Base-by-base conservation (phyloP, 1,284 basidiomycete species). In the Abortiporus biennis region DNA sequence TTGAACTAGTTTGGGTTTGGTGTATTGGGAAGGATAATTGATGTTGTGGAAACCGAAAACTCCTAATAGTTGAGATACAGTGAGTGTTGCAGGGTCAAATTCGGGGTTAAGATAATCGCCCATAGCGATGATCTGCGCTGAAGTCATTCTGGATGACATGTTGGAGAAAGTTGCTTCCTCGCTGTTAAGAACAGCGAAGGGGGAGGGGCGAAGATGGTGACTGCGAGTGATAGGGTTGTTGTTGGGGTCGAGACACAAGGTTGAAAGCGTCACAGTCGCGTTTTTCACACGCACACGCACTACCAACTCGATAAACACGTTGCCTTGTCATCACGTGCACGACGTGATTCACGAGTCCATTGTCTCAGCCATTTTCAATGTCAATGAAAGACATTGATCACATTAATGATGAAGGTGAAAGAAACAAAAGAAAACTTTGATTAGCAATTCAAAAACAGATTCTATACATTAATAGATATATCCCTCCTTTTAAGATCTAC, bases 31-130 rank as follows among this genome's bases (percentile, higher is more conserved):
- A 4, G 87, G 79, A 63, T 85, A 90, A 23, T 71, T 68, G 54
- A 95, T 69, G 48, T 85, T 78, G 65, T 98, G 90, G 56, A 85
- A 85, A 30, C 85, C 78, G 39, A 98, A 73, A 42, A 97, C 66
- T 38, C 84, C 85, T 9, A 90, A 72, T 4, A 95, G 69, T 55
- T 93, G 86, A 12, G 87, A 74, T 25, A 94, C 78, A 4, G 85
- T 95, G 46, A 94, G 76, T 1, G 76, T 69, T 11, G 71, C 55
- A 1, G 93, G 81, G 49, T 97, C 85, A 51, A 96, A 99, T 52
- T 83, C 84, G 6, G 79, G 75, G 37, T 88, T 74, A 45, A 97
- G 79, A 64, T 97, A 96, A 59, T 85, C 76, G 52, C 85, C 88
- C 22, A 72, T 63, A 27, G 64, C 68, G 52, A 91, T 80, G 44